Evolutionary conservation across 2,329 filamentous ascomycete genomes (phyloP).

Genomic region (Geosmithia putterillii): DNA sequence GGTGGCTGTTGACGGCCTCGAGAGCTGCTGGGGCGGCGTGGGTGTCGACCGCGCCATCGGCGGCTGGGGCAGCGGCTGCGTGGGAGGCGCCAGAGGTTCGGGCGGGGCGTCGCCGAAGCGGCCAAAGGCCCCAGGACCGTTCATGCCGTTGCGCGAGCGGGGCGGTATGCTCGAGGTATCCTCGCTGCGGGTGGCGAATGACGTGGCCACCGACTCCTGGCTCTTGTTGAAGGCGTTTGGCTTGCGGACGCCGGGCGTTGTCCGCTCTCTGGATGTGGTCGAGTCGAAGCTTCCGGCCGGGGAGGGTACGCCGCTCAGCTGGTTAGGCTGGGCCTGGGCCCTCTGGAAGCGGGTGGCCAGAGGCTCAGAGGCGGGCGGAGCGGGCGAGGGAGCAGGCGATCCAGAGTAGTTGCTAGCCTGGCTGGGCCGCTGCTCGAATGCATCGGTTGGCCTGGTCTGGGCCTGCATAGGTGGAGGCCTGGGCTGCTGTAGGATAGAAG

Average conservation of each 20-base stretch:
- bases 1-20: slow-evolving; percentile 6
- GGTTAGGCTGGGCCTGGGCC: slow-evolving; percentile 17
- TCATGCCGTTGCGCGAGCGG: slow-evolving; percentile 38
- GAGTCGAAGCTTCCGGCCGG: slow-evolving; percentile 41
- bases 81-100: slow-evolving; percentile 7
- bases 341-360: background rate
- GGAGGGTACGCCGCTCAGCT: slow-evolving; percentile 29
- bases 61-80: slow-evolving; percentile 10
- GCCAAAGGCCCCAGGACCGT: slow-evolving; percentile 23
- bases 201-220: slow-evolving; percentile 42
- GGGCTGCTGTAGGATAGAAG: background rate
- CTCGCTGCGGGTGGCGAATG: slow-evolving; percentile 33
- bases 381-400: slow-evolving; percentile 4
- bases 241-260: slow-evolving; percentile 29
- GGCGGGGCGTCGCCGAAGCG: slow-evolving; percentile 22
- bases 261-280: slow-evolving; percentile 21
- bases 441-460: slow-evolving; percentile 8
- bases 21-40: slow-evolving; percentile 11
- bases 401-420: slow-evolving; percentile 3
- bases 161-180: slow-evolving; percentile 37
- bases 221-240: slow-evolving; percentile 40
- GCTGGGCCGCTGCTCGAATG: slow-evolving; percentile 10
- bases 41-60: slow-evolving; percentile 4
- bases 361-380: background rate
- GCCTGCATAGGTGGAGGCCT: slow-evolving; percentile 4